Conservation (phyloP, 2,329 filamentous ascomycete genomes). For the Dactylella cylindrospora region DNA sequence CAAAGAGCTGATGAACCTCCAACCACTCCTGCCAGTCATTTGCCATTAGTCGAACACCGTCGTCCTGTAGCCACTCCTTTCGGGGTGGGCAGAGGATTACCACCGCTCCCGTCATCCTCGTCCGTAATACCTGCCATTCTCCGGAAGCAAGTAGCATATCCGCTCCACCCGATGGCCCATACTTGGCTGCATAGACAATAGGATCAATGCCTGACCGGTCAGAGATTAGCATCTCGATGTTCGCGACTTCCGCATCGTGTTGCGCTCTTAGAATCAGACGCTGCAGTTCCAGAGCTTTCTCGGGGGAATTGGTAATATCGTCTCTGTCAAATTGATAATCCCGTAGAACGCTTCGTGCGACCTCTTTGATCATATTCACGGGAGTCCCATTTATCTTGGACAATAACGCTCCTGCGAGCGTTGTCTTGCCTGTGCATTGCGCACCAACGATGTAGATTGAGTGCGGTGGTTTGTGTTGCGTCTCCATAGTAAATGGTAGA, state of each 20-base stretch:
- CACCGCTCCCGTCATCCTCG: slow-evolving; percentile 51
- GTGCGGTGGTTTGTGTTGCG: too few species aligned
- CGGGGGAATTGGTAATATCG: slow-evolving; percentile 50
- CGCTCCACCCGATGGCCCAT: slow-evolving; percentile 49
- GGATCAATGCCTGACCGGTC: slow-evolving; percentile 56
- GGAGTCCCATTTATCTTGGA: too few species aligned
- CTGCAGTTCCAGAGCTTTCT: slow-evolving; percentile 52
- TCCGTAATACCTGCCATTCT: slow-evolving; percentile 50
- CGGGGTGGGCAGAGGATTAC: slow-evolving; percentile 54
- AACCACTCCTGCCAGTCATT: slow-evolving; percentile 49
- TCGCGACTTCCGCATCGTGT: slow-evolving; percentile 49
- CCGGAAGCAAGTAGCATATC: slow-evolving; percentile 45
- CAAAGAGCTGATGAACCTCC: slow-evolving; percentile 47
- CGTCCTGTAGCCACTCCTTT: slow-evolving; percentile 51
- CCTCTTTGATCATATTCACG: slow-evolving; percentile 51
- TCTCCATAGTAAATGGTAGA: too few species aligned
- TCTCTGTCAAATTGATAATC: slow-evolving; percentile 50
- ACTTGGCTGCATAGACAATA: slow-evolving; percentile 52
- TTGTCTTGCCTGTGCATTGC: slow-evolving; percentile 56
- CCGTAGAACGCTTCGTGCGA: slow-evolving; percentile 52
- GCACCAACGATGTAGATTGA: slow-evolving; percentile 56
- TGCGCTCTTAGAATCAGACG: slow-evolving; percentile 53
- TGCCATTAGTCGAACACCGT: slow-evolving; percentile 53
- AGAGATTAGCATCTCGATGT: slow-evolving; percentile 52
- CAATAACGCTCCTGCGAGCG: slow-evolving; percentile 53